Conservation (phyloP, 148 eudicot species). For the Rhododendron williamsianum region DNA sequence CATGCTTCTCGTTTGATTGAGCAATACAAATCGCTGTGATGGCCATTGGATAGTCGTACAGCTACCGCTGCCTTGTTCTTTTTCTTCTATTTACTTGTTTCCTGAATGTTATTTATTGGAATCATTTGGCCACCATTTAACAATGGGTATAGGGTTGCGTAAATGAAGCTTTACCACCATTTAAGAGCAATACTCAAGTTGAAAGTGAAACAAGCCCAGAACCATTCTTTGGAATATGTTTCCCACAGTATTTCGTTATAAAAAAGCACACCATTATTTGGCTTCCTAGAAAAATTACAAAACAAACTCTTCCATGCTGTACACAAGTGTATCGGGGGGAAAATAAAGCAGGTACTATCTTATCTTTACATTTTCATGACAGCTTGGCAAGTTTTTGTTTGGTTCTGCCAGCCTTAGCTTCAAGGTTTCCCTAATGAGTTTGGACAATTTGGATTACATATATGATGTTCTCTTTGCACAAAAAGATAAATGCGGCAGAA, state of each 20-base stretch:
- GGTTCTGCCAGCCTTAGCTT: background rate
- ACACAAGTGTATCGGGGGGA: background rate
- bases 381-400: background rate
- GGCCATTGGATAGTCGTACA: background rate
- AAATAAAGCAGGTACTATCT: background rate
- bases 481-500: background rate
- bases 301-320: background rate
- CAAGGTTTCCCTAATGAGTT: background rate
- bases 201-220: background rate
- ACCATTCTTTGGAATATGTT: background rate
- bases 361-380: background rate
- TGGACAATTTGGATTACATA: background rate
- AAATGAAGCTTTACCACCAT: background rate
- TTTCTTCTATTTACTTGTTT: background rate
- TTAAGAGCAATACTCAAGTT: background rate
- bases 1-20: slow-evolving; percentile 86
- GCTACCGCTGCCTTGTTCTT: background rate
- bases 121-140: background rate
- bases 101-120: background rate
- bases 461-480: background rate
- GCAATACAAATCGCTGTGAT: slow-evolving; percentile 61
- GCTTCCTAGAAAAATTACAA: background rate
- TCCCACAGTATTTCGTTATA: background rate
- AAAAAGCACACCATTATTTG: background rate
- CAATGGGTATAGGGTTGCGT: background rate